phyloP scores from a whole-genome alignment of 495 filamentous ascomycete species.

The Neurospora sp. region DNA sequence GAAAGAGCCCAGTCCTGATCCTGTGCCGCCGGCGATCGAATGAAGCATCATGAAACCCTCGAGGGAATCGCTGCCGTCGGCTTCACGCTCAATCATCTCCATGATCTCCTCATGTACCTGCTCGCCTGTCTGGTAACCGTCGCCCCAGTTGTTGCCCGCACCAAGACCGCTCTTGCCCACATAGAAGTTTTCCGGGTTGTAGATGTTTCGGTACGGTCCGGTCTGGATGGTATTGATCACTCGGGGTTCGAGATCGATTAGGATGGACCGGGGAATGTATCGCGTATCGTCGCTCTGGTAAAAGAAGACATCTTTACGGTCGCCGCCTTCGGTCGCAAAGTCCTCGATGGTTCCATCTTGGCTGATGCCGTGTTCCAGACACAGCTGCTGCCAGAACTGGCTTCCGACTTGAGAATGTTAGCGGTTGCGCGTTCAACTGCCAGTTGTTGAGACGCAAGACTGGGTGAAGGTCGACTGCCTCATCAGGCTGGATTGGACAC shows the following conservation, averaged over 20 bases:
- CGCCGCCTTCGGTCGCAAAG: slow-evolving; percentile 90
- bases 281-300: slow-evolving; percentile 97
- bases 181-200: slow-evolving; percentile 99
- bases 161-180: slow-evolving; percentile 83
- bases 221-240: slow-evolving; percentile 89
- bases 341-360: slow-evolving; percentile 94
- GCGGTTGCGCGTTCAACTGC: neutral
- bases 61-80: slow-evolving; percentile 92
- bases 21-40: slow-evolving; percentile 94
- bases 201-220: slow-evolving; percentile 92
- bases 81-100: slow-evolving; percentile 99
- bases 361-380: slow-evolving; percentile 94
- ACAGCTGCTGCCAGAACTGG: slow-evolving; percentile 96
- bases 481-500: slow-evolving; percentile 21
- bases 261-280: slow-evolving; percentile 93
- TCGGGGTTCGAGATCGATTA: slow-evolving; percentile 88
- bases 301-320: slow-evolving; percentile 98
- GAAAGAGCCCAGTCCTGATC: slow-evolving; percentile 87
- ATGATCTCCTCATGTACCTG: slow-evolving; percentile 91
- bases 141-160: slow-evolving; percentile 96
- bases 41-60: slow-evolving; percentile 99
- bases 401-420: slow-evolving; percentile 55
- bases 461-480: neutral
- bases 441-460: neutral
- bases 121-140: slow-evolving; percentile 89